These are phyloP conservation scores for Candida sakaeoensis DNA, from an alignment of 805 yeast genomes.

Conservation along the genomic window DNA sequence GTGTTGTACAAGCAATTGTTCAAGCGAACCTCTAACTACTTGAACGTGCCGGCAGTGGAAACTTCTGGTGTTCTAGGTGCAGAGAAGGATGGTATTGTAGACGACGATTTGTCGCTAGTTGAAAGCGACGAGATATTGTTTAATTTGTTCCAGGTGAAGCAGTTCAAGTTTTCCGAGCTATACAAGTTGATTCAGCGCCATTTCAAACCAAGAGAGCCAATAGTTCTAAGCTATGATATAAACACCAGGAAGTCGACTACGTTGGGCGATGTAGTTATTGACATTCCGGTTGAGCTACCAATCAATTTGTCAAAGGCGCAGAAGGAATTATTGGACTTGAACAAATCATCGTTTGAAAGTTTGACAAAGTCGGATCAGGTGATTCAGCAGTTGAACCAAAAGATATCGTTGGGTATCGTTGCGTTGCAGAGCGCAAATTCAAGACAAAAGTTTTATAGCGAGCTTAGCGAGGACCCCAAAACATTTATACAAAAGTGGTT, in stretches of 20 bases:
- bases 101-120: conserved; percentile 32
- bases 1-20: conserved; percentile 61
- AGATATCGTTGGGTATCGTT: conserved; percentile 47
- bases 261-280: conserved; percentile 75
- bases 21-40: conserved; percentile 23
- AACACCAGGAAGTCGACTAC: conserved; percentile 75
- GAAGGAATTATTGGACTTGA: conserved; percentile 33
- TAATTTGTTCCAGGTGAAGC: conserved; percentile 45
- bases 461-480: conserved; percentile 73
- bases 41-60: conserved; percentile 38
- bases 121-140: conserved; percentile 44
- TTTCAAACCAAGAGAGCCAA: conserved; percentile 80
- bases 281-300: conserved; percentile 51
- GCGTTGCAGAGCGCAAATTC: conserved; percentile 53
- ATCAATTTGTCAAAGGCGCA: conserved; percentile 32
- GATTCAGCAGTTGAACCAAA: conserved; percentile 39
- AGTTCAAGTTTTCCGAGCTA: conserved; percentile 67
- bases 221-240: conserved; percentile 69
- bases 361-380: conserved; percentile 42
- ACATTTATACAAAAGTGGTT: conserved; percentile 69
- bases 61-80: conserved; percentile 11
- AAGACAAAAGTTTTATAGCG: conserved; percentile 75
- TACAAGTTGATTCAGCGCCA: conserved; percentile 63
- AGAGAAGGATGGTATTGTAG: conserved; percentile 18
- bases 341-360: conserved; percentile 38